phyloP scores from a whole-genome alignment of 169 alveolate genomes.

The Cryptosporidium bovis region DNA sequence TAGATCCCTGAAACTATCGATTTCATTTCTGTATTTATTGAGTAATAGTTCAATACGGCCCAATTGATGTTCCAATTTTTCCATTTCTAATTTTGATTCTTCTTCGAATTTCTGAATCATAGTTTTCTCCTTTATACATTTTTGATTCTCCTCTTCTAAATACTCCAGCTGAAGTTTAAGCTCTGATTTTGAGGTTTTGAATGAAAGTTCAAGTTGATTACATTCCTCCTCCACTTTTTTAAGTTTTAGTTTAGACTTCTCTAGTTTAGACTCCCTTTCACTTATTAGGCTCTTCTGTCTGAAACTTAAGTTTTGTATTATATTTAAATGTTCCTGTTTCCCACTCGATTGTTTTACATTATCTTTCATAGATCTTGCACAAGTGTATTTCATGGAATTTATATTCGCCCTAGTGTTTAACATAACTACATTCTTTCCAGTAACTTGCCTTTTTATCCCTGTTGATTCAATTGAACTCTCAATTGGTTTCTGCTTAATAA shows the following conservation, averaged over 20 bases:
- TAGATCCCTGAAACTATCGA: not conserved
- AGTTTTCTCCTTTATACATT: slow-evolving; percentile 9
- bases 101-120: not conserved
- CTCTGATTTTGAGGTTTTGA: slow-evolving; percentile 17
- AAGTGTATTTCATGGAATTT: not conserved
- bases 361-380: not conserved
- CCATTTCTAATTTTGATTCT: not conserved
- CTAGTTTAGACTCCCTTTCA: slow-evolving; percentile 48
- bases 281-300: slow-evolving; percentile 46
- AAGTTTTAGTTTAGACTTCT: slow-evolving; percentile 10
- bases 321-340: not conserved
- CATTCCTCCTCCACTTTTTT: not conserved
- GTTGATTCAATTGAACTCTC: not conserved
- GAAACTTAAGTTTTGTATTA: slow-evolving; percentile 3
- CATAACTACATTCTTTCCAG: not conserved
- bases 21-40: not conserved
- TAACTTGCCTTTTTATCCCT: not conserved
- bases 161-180: slow-evolving; percentile 41
- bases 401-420: not conserved
- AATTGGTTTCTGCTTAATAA: not conserved
- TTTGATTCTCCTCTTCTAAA: slow-evolving; percentile 37
- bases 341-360: too few relatives aligned
- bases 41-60: not conserved
- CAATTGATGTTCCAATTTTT: not conserved
- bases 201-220: not conserved